Evolutionary conservation across 805 yeast species (phyloP), one percentile per base, ranked within the genome.

Genomic region (Barnettozyma vustinii): DNA sequence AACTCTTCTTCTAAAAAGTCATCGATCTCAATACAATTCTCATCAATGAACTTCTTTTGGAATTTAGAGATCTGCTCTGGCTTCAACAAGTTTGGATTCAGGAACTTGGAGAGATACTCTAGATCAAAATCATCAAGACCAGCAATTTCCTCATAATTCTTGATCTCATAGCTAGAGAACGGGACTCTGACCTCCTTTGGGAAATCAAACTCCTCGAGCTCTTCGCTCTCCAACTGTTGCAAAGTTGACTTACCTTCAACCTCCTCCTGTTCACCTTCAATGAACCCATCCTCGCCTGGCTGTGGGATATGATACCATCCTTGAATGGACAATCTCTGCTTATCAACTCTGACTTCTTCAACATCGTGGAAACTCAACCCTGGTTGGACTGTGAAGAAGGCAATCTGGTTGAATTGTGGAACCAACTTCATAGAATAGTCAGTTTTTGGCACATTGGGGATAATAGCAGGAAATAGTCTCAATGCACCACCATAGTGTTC

Each of bases 251-350:
- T 74, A 0, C 86, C 84, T 56, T 84, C 90, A 1, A 87, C 81
- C 35, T 72, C 79, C 59, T 84, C 92, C 64, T 88, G 90, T 62
- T 89, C 96, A 6, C 95, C 96, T 35, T 79, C 80, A 18, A 81
- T 76, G 60, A 66, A 92, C 0, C 97, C 98, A 32, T 78, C 81
- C 67, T 94, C 99, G 9, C 96, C 97, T 10, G 70, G 71, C 64
- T 94, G 98, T 4, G 99, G 99, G 46, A 91, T 87, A 66, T 94
- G 99, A 63, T 92, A 95, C 99, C 99, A 95, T 1, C 99, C 99
- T 61, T 94, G 97, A 52, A 94, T 88, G 0, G 96, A 87, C 33
- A 94, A 71, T 61, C 99, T 76, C 54, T 90, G 96, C 62, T 84
- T 87, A 61, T 91, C 96, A 1, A 83, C 96, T 52, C 84, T 77